These are phyloP conservation scores for Chaetomiaceae sp. DNA, from an alignment of 2,329 filamentous ascomycete species.

Conservation along the genomic window DNA sequence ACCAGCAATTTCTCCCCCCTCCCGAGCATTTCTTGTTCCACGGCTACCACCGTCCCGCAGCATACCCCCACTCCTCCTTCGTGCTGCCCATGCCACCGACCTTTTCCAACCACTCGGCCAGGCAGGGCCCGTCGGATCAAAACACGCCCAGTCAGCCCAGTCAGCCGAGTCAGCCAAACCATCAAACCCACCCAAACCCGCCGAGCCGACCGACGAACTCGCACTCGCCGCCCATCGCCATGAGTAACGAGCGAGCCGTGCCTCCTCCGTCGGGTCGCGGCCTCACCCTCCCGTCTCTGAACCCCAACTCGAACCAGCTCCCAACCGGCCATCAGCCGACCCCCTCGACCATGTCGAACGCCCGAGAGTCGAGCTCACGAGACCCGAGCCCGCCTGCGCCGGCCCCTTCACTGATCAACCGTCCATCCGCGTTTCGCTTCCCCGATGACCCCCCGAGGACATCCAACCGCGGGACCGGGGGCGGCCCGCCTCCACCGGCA, in stretches of 20 bases:
- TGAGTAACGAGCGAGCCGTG: slow-evolving; percentile 1
- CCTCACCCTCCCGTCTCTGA: slow-evolving; percentile 16
- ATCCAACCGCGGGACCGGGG: not conserved
- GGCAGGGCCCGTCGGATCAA: not conserved
- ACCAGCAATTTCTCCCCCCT: slow-evolving; percentile 5
- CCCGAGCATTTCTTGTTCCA: slow-evolving; percentile 6
- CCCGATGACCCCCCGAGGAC: not conserved
- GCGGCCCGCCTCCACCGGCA: not conserved
- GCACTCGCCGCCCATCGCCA: slow-evolving; percentile 1
- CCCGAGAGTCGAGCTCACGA: slow-evolving; percentile 11
- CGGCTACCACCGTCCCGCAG: slow-evolving; percentile 5
- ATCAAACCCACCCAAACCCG: not conserved
- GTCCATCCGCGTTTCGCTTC: not conserved
- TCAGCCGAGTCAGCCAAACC: too few relatives aligned
- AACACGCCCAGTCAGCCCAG: too few relatives aligned
- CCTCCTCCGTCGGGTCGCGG: not conserved
- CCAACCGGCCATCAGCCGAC: not conserved
- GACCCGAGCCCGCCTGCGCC: slow-evolving; percentile 11
- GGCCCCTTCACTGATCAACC: not conserved
- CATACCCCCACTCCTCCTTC: slow-evolving; percentile 3
- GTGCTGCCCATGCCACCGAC: slow-evolving; percentile 1
- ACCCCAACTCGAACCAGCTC: slow-evolving; percentile 6
- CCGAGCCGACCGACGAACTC: not conserved
- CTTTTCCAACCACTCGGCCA: not conserved
- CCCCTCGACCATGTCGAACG: not conserved